A percentile compares a stretch with the other conserved stretches of the same genome.
phyloP scores from a whole-genome alignment of 805 yeast genomes.

The Wickerhamiella galacta region DNA sequence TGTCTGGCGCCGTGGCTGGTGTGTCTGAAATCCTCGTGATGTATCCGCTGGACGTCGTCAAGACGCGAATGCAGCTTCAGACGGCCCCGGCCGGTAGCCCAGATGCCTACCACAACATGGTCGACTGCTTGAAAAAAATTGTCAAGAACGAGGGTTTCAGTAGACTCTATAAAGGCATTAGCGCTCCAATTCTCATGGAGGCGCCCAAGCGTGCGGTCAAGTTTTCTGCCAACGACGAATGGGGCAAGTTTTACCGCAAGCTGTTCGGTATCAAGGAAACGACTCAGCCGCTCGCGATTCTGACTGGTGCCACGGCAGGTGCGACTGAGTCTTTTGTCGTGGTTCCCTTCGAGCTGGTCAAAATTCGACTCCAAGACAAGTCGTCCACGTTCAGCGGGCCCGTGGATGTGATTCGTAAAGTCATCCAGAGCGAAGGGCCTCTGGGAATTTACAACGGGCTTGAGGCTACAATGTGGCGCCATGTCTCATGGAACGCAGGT shows the following conservation, averaged over 20 bases:
- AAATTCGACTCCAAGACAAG: conserved; percentile 85
- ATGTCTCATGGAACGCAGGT: conserved; percentile 92
- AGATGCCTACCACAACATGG: conserved; percentile 59
- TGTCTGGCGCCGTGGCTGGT: conserved; percentile 91
- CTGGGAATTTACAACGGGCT: conserved; percentile 83
- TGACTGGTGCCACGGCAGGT: conserved; percentile 98
- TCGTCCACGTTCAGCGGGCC: conserved; percentile 70
- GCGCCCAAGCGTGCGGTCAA: conserved; percentile 98
- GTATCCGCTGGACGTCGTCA: conserved; percentile 95
- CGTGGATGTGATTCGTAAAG: conserved; percentile 60
- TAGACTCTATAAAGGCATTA: conserved; percentile 79
- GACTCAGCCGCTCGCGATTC: conserved; percentile 69
- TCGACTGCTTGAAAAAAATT: conserved; percentile 72
- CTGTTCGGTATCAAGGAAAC: conserved; percentile 50
- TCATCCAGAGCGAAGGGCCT: conserved; percentile 58
- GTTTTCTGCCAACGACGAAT: conserved; percentile 95
- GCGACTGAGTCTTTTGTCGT: conserved; percentile 93
- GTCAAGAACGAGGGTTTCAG: conserved; percentile 71
- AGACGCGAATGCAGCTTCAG: conserved; percentile 87
- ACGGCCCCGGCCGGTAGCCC: conserved; percentile 28
- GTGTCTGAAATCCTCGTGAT: conserved; percentile 86
- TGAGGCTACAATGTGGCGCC: conserved; percentile 97
- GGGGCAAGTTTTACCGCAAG: conserved; percentile 69
- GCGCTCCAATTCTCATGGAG: conserved; percentile 96
- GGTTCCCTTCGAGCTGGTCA: conserved; percentile 92